Evolutionary conservation across 306 rosid genomes (phyloP).

Genomic region (Datisca glomerata): DNA sequence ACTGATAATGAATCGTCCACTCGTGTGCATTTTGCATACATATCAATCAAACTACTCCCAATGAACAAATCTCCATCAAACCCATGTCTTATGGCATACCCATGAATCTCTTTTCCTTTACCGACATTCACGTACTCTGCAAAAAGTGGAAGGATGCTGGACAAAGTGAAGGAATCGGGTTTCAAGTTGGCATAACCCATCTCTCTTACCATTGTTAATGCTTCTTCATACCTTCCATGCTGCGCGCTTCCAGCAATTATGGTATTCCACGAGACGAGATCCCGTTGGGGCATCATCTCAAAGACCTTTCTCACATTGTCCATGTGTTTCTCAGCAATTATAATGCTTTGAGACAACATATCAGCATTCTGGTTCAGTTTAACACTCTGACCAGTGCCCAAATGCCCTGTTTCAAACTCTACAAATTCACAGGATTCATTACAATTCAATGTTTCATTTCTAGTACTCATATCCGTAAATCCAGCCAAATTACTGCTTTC

Average conservation of each 20-base stretch:
- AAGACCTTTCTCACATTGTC: constrained; percentile 51
- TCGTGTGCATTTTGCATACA: constrained; percentile 74
- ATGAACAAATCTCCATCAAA: constrained; percentile 53
- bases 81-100: constrained; percentile 52
- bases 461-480: not conserved
- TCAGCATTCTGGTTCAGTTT: not conserved
- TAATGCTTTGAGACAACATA: not conserved
- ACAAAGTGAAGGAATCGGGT: constrained; percentile 69
- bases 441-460: constrained; percentile 7
- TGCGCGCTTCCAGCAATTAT: constrained; percentile 58
- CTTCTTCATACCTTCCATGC: constrained; percentile 47
- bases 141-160: constrained; percentile 68
- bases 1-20: constrained; percentile 33
- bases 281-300: constrained; percentile 47
- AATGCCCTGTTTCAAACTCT: constrained; percentile 2
- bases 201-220: constrained; percentile 40
- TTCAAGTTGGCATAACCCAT: constrained; percentile 44
- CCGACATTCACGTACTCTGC: constrained; percentile 45
- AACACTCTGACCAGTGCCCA: constrained; percentile 1
- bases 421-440: constrained; percentile 1
- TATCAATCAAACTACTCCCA: constrained; percentile 75
- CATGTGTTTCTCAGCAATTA: not conserved
- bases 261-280: constrained; percentile 88
- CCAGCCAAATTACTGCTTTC: constrained; percentile 2
- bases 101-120: constrained; percentile 85